Conservation (phyloP, 2,329 filamentous ascomycete genomes). For the Orbilia javanica region DNA sequence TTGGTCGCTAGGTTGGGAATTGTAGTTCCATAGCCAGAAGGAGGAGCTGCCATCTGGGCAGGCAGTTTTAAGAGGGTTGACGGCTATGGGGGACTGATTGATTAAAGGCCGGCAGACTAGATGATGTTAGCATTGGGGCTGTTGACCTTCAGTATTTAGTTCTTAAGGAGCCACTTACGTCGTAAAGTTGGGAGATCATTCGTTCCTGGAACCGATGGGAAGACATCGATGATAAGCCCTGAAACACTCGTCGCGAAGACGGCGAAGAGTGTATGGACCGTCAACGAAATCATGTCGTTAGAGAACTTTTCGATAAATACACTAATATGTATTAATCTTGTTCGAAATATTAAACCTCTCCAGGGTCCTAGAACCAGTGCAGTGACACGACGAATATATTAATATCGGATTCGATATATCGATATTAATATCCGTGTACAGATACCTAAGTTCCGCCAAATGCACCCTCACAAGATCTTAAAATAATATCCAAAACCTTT, state of each 20-base stretch:
- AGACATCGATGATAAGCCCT: constrained; percentile 37
- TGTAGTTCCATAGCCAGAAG: constrained; percentile 49
- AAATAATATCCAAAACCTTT: too few species aligned
- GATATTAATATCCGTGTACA: not conserved
- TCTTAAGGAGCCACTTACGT: constrained; percentile 18
- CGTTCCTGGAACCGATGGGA: constrained; percentile 1
- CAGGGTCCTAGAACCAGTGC: too few species aligned
- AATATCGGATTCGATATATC: too few species aligned
- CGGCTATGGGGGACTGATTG: not conserved
- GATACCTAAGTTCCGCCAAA: too few species aligned
- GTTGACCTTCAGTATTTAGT: too few species aligned
- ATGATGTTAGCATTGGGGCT: not conserved
- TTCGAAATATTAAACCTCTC: too few species aligned
- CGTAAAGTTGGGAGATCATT: constrained; percentile 8
- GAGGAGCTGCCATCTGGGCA: constrained; percentile 16
- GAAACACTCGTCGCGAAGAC: constrained; percentile 15
- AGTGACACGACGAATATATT: too few species aligned
- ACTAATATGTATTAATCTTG: too few species aligned
- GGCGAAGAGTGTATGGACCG: not conserved
- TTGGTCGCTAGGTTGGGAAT: constrained; percentile 12
- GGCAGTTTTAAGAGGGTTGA: constrained; percentile 16
- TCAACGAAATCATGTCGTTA: not conserved
- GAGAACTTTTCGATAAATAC: not conserved
- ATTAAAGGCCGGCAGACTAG: constrained; percentile 41
- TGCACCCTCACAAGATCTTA: too few species aligned